phyloP scores from a whole-genome alignment of 345 rosid species.

The Corchorus olitorius region DNA sequence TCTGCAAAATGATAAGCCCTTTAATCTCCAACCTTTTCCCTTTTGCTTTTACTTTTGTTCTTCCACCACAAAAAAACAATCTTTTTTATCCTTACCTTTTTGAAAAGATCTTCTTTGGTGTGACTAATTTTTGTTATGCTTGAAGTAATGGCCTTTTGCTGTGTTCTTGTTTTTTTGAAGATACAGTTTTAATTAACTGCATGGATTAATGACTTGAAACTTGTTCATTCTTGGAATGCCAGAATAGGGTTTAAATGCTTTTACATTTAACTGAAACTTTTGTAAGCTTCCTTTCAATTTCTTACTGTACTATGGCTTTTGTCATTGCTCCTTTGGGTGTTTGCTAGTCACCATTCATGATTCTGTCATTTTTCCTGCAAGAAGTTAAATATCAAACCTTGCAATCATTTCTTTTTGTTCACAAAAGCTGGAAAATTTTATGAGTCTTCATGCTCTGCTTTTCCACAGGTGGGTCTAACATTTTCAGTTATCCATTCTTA shows the following conservation, averaged over 20 bases:
- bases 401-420: conserved; percentile 10
- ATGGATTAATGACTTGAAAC: not conserved
- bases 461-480: conserved; percentile 12
- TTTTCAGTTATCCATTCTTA: not conserved
- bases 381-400: not conserved
- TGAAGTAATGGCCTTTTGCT: not conserved
- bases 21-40: not conserved
- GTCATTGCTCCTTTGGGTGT: not conserved
- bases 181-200: not conserved
- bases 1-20: not conserved
- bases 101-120: no score
- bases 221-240: not conserved
- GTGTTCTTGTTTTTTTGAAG: no score
- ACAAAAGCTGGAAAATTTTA: not conserved
- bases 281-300: not conserved
- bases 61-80: not conserved
- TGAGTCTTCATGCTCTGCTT: not conserved
- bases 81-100: not conserved
- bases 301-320: not conserved
- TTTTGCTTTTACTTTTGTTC: not conserved
- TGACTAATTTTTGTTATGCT: not conserved
- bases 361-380: not conserved
- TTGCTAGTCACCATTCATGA: not conserved
- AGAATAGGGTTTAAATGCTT: not conserved
- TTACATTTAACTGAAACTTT: not conserved